These are phyloP conservation scores for Pichia sp. DNA, from an alignment of 1,139 yeast genomes.

Conservation along the genomic window DNA sequence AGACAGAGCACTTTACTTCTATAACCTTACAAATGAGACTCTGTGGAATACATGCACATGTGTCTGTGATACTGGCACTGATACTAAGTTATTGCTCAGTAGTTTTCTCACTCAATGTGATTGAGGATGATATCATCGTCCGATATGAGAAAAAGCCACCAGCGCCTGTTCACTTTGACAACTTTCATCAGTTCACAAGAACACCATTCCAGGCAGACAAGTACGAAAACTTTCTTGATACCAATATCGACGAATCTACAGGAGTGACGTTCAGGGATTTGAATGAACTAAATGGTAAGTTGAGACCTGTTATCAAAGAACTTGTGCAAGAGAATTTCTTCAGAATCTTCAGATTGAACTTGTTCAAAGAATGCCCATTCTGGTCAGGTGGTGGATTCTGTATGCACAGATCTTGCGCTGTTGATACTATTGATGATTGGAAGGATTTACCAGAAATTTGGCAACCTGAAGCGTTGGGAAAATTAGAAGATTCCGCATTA, in stretches of 20 bases:
- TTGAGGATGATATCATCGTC: slow-evolving; percentile 11
- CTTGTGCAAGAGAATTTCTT: slow-evolving; percentile 70
- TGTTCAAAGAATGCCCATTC: slow-evolving; percentile 83
- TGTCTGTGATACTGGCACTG: too few species aligned
- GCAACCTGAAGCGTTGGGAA: slow-evolving; percentile 70
- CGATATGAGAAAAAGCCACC: slow-evolving; percentile 23
- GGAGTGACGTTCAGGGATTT: slow-evolving; percentile 50
- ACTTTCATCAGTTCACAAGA: slow-evolving; percentile 23
- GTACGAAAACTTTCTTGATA: slow-evolving; percentile 17
- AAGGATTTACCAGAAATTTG: slow-evolving; percentile 62
- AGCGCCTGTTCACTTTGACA: slow-evolving; percentile 15
- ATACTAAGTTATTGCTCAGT: too few species aligned
- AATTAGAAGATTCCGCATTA: slow-evolving; percentile 34
- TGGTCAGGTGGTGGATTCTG: slow-evolving; percentile 81
- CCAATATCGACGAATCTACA: slow-evolving; percentile 23
- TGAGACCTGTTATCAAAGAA: slow-evolving; percentile 48
- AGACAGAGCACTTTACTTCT: too few species aligned
- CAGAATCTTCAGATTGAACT: slow-evolving; percentile 77
- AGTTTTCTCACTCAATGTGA: too few species aligned
- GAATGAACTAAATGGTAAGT: slow-evolving; percentile 39
- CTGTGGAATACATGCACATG: background rate
- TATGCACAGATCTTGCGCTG: slow-evolving; percentile 90
- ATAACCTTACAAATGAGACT: too few species aligned
- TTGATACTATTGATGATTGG: slow-evolving; percentile 61
- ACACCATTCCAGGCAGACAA: slow-evolving; percentile 23